phyloP scores from a whole-genome alignment of 352 stramenopile species.

The Globisporangium carolinianum region DNA sequence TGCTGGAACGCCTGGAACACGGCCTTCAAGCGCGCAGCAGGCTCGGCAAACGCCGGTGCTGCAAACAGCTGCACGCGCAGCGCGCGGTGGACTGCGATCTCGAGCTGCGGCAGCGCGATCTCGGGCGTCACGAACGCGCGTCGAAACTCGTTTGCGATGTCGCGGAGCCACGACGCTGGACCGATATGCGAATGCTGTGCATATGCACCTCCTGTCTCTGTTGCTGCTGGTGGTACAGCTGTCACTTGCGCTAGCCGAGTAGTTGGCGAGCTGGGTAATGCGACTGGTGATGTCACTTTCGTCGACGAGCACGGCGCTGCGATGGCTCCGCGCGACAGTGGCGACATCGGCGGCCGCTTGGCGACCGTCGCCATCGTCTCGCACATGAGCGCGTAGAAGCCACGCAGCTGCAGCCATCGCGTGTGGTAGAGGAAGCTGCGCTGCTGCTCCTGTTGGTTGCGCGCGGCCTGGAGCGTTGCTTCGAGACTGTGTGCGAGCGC shows the following conservation, averaged over 20 bases:
- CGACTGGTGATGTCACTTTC: too few species aligned
- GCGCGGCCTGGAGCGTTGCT: slow-evolving; percentile 9
- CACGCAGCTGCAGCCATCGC: slow-evolving; percentile 37
- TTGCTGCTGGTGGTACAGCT: background rate
- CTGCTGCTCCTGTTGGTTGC: slow-evolving; percentile 29
- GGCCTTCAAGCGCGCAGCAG: slow-evolving; percentile 15
- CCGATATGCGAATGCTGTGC: too few species aligned
- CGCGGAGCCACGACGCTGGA: slow-evolving; percentile 18
- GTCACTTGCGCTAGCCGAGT: too few species aligned
- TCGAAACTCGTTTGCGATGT: slow-evolving; percentile 24
- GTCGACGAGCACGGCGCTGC: too few species aligned
- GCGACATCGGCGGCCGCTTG: background rate
- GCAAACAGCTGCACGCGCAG: slow-evolving; percentile 17
- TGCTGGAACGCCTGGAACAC: slow-evolving; percentile 31
- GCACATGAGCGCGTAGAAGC: slow-evolving; percentile 35
- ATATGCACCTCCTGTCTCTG: background rate
- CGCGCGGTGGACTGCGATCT: slow-evolving; percentile 24
- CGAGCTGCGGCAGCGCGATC: slow-evolving; percentile 31
- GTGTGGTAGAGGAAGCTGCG: slow-evolving; percentile 26
- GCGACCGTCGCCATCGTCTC: slow-evolving; percentile 13
- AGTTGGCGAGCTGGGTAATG: background rate
- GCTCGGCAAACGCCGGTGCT: background rate
- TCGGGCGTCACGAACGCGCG: slow-evolving; percentile 17
- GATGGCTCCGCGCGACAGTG: background rate
- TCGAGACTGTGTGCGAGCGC: slow-evolving; percentile 15